Percentiles rank a stretch among this genome's conserved stretches.
These are phyloP conservation scores for Chimonanthus salicifolius DNA, from an alignment of 164 flowering plant species.

Conservation along the genomic window DNA sequence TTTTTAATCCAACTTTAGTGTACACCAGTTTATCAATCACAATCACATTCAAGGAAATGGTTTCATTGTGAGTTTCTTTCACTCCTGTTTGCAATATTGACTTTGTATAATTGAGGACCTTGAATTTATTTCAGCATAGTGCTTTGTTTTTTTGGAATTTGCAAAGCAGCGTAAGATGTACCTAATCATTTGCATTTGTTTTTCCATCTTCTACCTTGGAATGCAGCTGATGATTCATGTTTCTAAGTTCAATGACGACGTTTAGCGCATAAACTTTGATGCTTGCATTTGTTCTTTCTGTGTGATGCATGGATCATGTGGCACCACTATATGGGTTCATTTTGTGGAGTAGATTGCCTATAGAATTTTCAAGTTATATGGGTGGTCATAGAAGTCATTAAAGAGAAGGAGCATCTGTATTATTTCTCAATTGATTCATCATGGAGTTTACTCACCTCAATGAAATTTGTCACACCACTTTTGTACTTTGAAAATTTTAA, in stretches of 20 bases:
- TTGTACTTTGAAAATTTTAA: too few relatives aligned
- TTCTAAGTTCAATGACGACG: too few relatives aligned
- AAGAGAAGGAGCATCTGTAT: not conserved
- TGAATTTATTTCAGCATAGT: not conserved
- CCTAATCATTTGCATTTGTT: too few relatives aligned
- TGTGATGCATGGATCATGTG: not conserved
- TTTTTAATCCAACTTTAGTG: constrained; percentile 73
- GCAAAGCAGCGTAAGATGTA: too few relatives aligned
- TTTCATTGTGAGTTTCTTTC: constrained; percentile 43
- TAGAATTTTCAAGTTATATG: not conserved
- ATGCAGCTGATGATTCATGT: too few relatives aligned
- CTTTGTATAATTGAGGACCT: not conserved
- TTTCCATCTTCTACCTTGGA: too few relatives aligned
- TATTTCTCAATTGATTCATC: too few relatives aligned
- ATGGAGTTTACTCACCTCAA: too few relatives aligned
- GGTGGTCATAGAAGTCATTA: not conserved
- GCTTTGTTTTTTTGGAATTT: not conserved
- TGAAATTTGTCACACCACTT: too few relatives aligned
- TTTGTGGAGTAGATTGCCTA: not conserved
- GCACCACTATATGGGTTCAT: not conserved
- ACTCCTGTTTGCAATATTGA: constrained; percentile 1
- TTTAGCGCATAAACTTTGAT: too few relatives aligned
- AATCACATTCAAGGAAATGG: constrained; percentile 49
- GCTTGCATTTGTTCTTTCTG: not conserved
- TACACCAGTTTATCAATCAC: constrained; percentile 44